Evolutionary conservation across 306 rosid genomes (phyloP), one percentile per base, ranked within the genome.

Genomic region (Quercus mongolica): DNA sequence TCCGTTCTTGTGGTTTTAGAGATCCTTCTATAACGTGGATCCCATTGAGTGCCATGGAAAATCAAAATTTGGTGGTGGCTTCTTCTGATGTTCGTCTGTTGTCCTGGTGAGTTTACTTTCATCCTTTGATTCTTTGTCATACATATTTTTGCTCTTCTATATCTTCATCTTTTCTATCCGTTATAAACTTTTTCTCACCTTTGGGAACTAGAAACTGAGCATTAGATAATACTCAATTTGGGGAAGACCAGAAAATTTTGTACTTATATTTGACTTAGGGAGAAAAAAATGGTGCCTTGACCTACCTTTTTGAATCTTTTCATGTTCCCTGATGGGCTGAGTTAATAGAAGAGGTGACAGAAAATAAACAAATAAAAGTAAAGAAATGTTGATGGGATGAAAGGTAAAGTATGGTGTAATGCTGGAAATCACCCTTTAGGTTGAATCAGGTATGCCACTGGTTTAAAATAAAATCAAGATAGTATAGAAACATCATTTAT

Each of bases 41-140:
- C 83, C 99, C 99, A 38, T 52, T 91, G 83, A 95, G 98, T 85
- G 98, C 86, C 77, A 88, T 91, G 90, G 96, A 87, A 82, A 95
- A 95, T 90, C 99, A 95, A 83, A 95, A 95, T 91, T 85, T 95
- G 91, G 92, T 88, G 49, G 85, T 88, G 35, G 85, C 93, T 84
- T 96, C 99, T 75, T 93, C 98, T 82, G 89, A 95, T 52, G 76
- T 63, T 74, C 81, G 70, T 72, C 79, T 95, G 44, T 85, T 71
- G 52, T 90, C 89, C 85, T 95, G 99, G 99, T 95, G 84, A 82
- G 93, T 80, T 75, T 63, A 74, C 31, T 70, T 19, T 67, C 72
- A 17, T 46, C 69, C 25, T 64, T 79, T 57, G 12, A 41, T 17
- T 77, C 58, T 20, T 1, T 9, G 51, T 56, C 68, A 63, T 46